Percentiles rank a stretch among this genome's conserved stretches.
Conservation (phyloP, 2,329 filamentous ascomycete genomes). For the Fonsecaea erecta region DNA sequence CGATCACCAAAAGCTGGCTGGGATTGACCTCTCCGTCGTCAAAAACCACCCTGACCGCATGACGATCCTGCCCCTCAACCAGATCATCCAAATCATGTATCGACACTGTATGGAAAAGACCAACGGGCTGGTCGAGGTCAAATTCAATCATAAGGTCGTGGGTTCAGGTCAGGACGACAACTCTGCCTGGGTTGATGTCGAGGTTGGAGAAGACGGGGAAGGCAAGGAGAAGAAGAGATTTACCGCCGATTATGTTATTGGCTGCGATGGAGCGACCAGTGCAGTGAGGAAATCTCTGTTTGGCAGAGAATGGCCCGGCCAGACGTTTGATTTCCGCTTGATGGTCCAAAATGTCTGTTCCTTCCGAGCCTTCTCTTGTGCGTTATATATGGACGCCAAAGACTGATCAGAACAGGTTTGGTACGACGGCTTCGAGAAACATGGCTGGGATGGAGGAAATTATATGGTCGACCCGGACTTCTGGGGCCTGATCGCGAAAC, state of each 20-base stretch:
- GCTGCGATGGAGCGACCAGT: conserved; percentile 56
- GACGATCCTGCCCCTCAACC: conserved; percentile 27
- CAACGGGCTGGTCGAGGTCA: conserved; percentile 39
- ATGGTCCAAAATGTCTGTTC: conserved; percentile 24
- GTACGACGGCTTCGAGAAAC: conserved; percentile 30
- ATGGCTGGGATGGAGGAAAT: conserved; percentile 31
- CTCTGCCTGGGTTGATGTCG: conserved; percentile 25
- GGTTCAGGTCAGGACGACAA: conserved; percentile 19
- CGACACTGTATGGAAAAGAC: conserved; percentile 20
- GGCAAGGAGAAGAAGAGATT: conserved; percentile 22
- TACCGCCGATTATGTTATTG: conserved; percentile 60
- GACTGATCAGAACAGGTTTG: conserved; percentile 20
- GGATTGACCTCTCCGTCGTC: conserved; percentile 23
- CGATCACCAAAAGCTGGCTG: conserved; percentile 19
- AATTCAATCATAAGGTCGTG: conserved; percentile 44
- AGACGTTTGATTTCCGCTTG: conserved; percentile 28
- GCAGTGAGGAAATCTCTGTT: conserved; percentile 24
- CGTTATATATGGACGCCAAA: background rate
- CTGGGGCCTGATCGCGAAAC: conserved; percentile 66
- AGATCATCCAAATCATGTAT: conserved; percentile 27
- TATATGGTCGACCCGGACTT: conserved; percentile 67
- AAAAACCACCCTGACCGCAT: conserved; percentile 26
- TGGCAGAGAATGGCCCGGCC: conserved; percentile 22
- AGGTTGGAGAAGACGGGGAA: conserved; percentile 16
- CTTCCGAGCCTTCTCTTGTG: background rate